Conservation (phyloP, 1,139 yeast species). For the Pneumocystis carinii region DNA sequence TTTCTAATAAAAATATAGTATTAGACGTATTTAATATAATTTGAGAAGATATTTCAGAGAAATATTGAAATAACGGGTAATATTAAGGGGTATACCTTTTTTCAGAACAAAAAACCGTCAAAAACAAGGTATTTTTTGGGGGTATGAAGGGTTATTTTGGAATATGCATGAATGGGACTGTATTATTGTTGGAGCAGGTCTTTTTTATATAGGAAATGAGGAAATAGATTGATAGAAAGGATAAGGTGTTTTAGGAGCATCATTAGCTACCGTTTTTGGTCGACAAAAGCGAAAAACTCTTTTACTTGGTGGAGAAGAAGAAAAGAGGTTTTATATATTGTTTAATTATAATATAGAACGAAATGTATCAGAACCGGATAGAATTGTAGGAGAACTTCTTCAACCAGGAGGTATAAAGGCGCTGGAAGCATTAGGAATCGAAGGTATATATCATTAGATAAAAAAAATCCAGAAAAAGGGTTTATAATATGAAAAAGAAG, state of each 20-base stretch:
- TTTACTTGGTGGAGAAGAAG: conserved; percentile 18
- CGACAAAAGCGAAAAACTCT: conserved; percentile 68
- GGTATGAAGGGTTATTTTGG: too few species aligned
- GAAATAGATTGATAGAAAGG: conserved; percentile 28
- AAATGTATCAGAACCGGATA: conserved; percentile 81
- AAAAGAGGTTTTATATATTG: conserved; percentile 16
- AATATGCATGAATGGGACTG: not conserved
- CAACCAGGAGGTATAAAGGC: conserved; percentile 93
- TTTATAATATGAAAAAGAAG: not conserved
- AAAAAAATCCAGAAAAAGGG: not conserved
- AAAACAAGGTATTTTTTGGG: too few species aligned
- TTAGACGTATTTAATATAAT: too few species aligned
- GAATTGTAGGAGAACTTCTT: conserved; percentile 91
- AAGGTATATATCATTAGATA: conserved; percentile 15
- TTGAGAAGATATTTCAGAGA: too few species aligned
- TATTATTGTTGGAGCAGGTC: not conserved
- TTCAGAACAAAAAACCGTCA: too few species aligned
- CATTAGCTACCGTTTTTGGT: conserved; percentile 78
- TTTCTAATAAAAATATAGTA: too few species aligned
- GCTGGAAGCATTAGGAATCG: conserved; percentile 65
- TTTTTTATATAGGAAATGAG: not conserved
- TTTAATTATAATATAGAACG: conserved; percentile 36
- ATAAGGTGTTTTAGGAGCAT: conserved; percentile 94
- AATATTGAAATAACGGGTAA: too few species aligned
- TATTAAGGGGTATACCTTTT: too few species aligned